Evolutionary conservation across 192 early-diverging fungal species (phyloP).

Genomic region (Podila horticola): DNA sequence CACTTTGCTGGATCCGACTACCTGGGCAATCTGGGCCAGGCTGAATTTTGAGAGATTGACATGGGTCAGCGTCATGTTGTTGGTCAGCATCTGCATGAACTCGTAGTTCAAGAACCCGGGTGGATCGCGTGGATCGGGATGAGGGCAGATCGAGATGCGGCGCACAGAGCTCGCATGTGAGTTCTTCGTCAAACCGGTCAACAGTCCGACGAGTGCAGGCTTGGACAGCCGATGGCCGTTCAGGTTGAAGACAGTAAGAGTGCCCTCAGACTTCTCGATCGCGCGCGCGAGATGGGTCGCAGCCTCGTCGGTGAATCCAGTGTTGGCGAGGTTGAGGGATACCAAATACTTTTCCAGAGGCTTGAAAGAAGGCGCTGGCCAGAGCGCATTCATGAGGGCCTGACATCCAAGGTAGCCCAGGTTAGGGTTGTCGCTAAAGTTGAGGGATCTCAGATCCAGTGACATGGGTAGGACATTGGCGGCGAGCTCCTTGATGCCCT

Average conservation of each 20-base stretch:
- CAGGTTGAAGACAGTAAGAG: conserved; percentile 17
- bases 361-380: conserved; percentile 23
- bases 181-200: conserved; percentile 15
- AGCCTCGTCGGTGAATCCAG: conserved; percentile 36
- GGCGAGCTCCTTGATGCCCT: conserved; percentile 40
- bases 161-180: conserved; percentile 2
- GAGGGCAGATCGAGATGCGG: conserved; percentile 17
- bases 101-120: conserved; percentile 25
- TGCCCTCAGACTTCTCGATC: conserved; percentile 17
- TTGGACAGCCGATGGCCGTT: conserved; percentile 34
- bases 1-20: conserved; percentile 20
- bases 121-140: conserved; percentile 2
- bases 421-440: conserved; percentile 39
- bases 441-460: conserved; percentile 21
- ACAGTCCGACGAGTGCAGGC: conserved; percentile 24
- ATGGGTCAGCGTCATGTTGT: conserved; percentile 25
- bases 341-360: conserved; percentile 19
- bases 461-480: conserved; percentile 24
- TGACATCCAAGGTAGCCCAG: conserved; percentile 27
- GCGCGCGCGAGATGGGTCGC: conserved; percentile 2
- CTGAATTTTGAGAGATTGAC: conserved; percentile 26
- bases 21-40: conserved; percentile 18
- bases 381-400: conserved; percentile 30
- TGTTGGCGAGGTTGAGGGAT: conserved; percentile 29
- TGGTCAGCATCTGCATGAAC: conserved; percentile 21